Conservation (phyloP, 805 yeast genomes). For the Nakazawaea pomicola region DNA sequence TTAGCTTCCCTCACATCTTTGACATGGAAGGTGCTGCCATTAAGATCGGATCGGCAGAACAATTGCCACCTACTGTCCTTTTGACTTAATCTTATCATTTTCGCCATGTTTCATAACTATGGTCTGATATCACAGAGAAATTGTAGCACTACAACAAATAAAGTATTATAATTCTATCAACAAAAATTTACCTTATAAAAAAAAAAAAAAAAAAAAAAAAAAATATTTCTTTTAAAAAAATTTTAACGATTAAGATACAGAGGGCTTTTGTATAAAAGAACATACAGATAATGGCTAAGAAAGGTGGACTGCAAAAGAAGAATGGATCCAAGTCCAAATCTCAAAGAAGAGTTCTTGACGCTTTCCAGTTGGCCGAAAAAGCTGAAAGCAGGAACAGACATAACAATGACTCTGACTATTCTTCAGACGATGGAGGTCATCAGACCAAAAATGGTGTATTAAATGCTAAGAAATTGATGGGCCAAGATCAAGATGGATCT, state of each 20-base stretch:
- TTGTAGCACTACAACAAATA: no score
- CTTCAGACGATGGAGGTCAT: slow-evolving; percentile 14
- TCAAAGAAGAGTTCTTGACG: slow-evolving; percentile 20
- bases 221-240: not conserved
- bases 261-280: no score
- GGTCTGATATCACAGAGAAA: no score
- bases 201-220: not conserved
- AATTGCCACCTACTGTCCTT: no score
- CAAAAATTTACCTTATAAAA: no score
- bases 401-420: slow-evolving; percentile 14
- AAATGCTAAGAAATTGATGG: slow-evolving; percentile 27
- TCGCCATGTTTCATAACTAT: no score
- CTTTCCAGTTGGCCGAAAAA: slow-evolving; percentile 24
- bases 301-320: slow-evolving; percentile 11
- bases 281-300: slow-evolving; percentile 10
- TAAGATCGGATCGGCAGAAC: no score
- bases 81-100: no score
- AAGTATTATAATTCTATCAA: no score
- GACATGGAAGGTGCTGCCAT: no score
- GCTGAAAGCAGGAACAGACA: slow-evolving; percentile 11
- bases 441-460: slow-evolving; percentile 24
- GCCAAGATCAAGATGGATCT: slow-evolving; percentile 22
- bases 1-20: no score
- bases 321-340: slow-evolving; percentile 15
- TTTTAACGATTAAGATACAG: no score